Evolutionary conservation across 148 eudicot genomes (phyloP), one percentile per base, ranked within the genome.

Genomic region (Rhododendron vialii): DNA sequence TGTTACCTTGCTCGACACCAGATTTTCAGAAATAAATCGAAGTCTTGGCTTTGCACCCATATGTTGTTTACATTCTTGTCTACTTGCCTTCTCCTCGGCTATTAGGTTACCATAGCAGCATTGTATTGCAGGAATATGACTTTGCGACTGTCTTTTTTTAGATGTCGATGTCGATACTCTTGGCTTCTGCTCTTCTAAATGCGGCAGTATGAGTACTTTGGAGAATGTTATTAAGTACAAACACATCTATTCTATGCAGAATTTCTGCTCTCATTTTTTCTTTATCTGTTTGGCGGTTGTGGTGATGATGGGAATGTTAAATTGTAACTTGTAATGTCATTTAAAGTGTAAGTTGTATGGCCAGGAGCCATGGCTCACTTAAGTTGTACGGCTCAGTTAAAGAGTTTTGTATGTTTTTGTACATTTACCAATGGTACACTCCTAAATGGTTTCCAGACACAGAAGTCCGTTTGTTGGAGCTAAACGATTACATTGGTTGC

Each of bases 381-480:
- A 76, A 7, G 47, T 76, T 20, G 43, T 41, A 50, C 71, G 43
- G 48, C 33, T 73, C 73, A 45, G 50, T 71, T 83, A 47, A 12
- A 67, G 36, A 47, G 53, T 74, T 51, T 41, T 67, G 48, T 53
- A 83, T 20, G 15, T 84, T 28, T 67, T 41, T 67, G 22, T 51
- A 33, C 80, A 8, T 84, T 48, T 74, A 33, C 35, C 80, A 48
- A 73, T 30, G 63, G 20, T 48, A 47, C 33, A 71, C 28, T 51
- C 63, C 63, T 71, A 45, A 20, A 47, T 69, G 47, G 36, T 50
- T 86, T 88, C 87, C 74, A 86, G 90, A 78, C 74, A 80, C 79
- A 84, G 86, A 79, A 88, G 82, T 80, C 81, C 88, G 2, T 85
- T 89, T 48, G 73, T 87, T 85, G 91, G 90, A 84, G 89, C 73